Conservation (phyloP, 108 stramenopile genomes). For the Pseudonitzschia delicatissima region DNA sequence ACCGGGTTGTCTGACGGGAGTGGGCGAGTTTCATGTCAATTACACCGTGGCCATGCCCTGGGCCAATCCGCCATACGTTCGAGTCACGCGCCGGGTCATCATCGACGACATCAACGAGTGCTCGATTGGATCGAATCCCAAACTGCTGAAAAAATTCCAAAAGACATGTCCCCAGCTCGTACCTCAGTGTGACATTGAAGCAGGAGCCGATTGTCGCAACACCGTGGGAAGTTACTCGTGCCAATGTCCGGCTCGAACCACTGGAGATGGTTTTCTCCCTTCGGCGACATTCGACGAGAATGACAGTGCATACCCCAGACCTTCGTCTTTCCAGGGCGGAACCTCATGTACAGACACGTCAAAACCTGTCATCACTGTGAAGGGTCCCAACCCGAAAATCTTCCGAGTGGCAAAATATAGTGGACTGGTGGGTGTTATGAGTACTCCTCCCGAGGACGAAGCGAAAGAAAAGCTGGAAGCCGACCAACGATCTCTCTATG, state of each 20-base stretch:
- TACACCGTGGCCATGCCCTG: slow-evolving; percentile 92
- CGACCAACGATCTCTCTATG: slow-evolving; percentile 57
- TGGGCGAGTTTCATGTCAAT: slow-evolving; percentile 87
- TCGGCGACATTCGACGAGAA: slow-evolving; percentile 33
- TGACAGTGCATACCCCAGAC: neutral
- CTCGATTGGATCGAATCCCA: slow-evolving; percentile 16
- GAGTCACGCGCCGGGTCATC: slow-evolving; percentile 69
- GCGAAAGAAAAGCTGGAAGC: slow-evolving; percentile 18
- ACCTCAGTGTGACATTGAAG: slow-evolving; percentile 75
- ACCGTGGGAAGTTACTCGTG: slow-evolving; percentile 86
- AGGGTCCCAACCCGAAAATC: slow-evolving; percentile 83
- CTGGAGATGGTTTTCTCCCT: slow-evolving; percentile 82
- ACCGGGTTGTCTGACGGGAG: slow-evolving; percentile 73
- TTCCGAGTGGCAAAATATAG: slow-evolving; percentile 66
- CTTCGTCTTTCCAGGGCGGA: slow-evolving; percentile 65
- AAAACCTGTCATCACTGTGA: slow-evolving; percentile 68
- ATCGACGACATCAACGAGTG: slow-evolving; percentile 94
- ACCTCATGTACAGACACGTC: slow-evolving; percentile 86
- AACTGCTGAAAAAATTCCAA: slow-evolving; percentile 25
- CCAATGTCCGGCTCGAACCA: slow-evolving; percentile 75
- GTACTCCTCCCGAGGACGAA: slow-evolving; percentile 24
- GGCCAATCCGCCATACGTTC: slow-evolving; percentile 65
- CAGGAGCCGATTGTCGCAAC: slow-evolving; percentile 80
- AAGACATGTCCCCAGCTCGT: slow-evolving; percentile 63
- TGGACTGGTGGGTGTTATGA: slow-evolving; percentile 61